Percentiles rank a stretch among this genome's conserved stretches.
Evolutionary conservation across 2,329 filamentous ascomycete genomes (phyloP).

Genomic region (Cercospora berteroae): DNA sequence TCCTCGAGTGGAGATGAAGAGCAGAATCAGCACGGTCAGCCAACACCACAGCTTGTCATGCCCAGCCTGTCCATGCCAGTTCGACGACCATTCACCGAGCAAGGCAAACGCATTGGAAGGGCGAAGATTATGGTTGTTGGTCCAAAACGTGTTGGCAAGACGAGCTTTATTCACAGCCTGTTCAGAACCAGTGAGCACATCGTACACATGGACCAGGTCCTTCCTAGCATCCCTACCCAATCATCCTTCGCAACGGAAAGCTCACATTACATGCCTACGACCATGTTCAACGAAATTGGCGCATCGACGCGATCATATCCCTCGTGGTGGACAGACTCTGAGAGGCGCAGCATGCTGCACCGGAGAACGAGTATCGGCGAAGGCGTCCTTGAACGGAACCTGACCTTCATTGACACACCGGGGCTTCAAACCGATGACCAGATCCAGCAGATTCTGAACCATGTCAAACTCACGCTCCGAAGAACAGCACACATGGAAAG

Average conservation of each 20-base stretch:
- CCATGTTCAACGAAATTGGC: slow-evolving; percentile 41
- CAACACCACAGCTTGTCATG: slow-evolving; percentile 84
- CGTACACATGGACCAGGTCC: slow-evolving; percentile 75
- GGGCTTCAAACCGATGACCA: slow-evolving; percentile 59
- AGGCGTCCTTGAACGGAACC: slow-evolving; percentile 79
- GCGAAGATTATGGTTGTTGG: slow-evolving; percentile 88
- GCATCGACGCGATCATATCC: slow-evolving; percentile 65
- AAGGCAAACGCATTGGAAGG: slow-evolving; percentile 77
- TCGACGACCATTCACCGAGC: slow-evolving; percentile 83
- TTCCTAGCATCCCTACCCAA: slow-evolving; percentile 38
- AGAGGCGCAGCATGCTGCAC: slow-evolving; percentile 61
- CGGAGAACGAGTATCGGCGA: slow-evolving; percentile 70
- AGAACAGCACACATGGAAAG: slow-evolving; percentile 60
- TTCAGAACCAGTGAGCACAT: slow-evolving; percentile 86
- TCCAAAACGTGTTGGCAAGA: slow-evolving; percentile 77
- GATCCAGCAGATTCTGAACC: slow-evolving; percentile 41
- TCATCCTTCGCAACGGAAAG: slow-evolving; percentile 24
- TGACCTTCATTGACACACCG: slow-evolving; percentile 89
- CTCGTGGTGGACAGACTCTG: slow-evolving; percentile 81
- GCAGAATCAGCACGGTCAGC: slow-evolving; percentile 39
- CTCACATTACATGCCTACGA: slow-evolving; percentile 18
- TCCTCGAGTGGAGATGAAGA: slow-evolving; percentile 57
- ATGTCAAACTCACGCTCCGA: slow-evolving; percentile 68
- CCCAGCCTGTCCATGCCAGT: slow-evolving; percentile 89
- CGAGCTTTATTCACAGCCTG: slow-evolving; percentile 82